Percentiles rank a stretch among this genome's conserved stretches.
phyloP scores from a whole-genome alignment of 768 basidiomycete species.

The Multifurca ochricompacta region DNA sequence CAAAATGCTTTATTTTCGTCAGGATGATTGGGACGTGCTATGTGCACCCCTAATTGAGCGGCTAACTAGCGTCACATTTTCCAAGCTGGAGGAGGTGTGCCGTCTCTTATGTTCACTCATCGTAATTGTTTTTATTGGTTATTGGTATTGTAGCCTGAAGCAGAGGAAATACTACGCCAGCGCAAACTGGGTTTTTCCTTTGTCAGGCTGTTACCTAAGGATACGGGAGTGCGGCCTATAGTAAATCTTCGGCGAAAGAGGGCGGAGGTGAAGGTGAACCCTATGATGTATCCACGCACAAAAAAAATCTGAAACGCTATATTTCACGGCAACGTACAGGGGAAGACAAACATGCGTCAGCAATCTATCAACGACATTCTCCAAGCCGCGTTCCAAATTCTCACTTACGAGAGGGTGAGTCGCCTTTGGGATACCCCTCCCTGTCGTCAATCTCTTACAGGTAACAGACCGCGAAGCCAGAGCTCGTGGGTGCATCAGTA shows the following conservation, averaged over 20 bases:
- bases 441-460: neutral
- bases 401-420: slow-evolving; percentile 79
- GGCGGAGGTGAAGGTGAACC: slow-evolving; percentile 27
- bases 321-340: neutral
- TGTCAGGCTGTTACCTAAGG: slow-evolving; percentile 87
- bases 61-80: slow-evolving; percentile 65
- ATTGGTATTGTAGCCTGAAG: slow-evolving; percentile 44
- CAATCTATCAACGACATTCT: slow-evolving; percentile 85
- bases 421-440: slow-evolving; percentile 6
- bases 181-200: slow-evolving; percentile 77
- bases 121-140: neutral
- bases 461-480: slow-evolving; percentile 51
- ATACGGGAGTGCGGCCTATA: slow-evolving; percentile 89
- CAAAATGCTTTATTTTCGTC: slow-evolving; percentile 82
- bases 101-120: neutral
- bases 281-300: neutral
- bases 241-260: slow-evolving; percentile 72
- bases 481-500: slow-evolving; percentile 72
- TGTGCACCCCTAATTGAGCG: slow-evolving; percentile 74
- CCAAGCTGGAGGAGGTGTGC: slow-evolving; percentile 58
- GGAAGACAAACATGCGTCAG: slow-evolving; percentile 23
- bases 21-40: slow-evolving; percentile 86
- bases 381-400: slow-evolving; percentile 75
- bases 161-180: slow-evolving; percentile 57
- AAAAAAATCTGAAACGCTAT: slow-evolving; percentile 27